Percentiles rank a stretch among this genome's conserved stretches.
Conservation (phyloP, 345 rosid genomes). For the Eucalyptus rudis region DNA sequence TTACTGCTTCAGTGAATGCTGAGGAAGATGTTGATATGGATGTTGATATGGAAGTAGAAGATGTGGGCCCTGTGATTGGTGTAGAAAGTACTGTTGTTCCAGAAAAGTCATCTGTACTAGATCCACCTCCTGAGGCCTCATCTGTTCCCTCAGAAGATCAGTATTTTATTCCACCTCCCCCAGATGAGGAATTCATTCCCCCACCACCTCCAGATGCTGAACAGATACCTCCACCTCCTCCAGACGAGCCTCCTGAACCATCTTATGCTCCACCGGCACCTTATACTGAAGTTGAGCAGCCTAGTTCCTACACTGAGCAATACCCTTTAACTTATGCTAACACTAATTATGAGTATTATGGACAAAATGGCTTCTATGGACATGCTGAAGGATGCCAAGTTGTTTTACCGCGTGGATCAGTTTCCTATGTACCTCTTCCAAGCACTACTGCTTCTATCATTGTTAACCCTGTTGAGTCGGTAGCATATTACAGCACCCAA, state of each 20-base stretch:
- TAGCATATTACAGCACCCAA: constrained; percentile 45
- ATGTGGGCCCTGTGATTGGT: constrained; percentile 17
- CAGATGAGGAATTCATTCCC: constrained; percentile 87
- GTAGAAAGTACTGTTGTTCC: constrained; percentile 5
- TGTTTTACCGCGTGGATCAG: constrained; percentile 32
- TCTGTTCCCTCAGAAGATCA: constrained; percentile 5
- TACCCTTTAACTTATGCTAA: constrained; percentile 42
- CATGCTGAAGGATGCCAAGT: constrained; percentile 59
- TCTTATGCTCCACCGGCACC: constrained; percentile 27
- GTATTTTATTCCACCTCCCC: constrained; percentile 43
- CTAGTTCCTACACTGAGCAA: constrained; percentile 30
- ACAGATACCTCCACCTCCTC: constrained; percentile 80
- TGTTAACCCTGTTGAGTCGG: constrained; percentile 30
- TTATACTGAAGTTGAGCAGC: constrained; percentile 31
- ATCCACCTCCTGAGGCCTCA: constrained; percentile 15
- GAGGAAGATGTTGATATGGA: constrained; percentile 88
- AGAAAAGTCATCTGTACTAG: constrained; percentile 13
- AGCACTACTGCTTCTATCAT: constrained; percentile 32
- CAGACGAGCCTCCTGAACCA: constrained; percentile 59
- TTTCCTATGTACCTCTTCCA: constrained; percentile 47
- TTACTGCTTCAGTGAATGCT: constrained; percentile 6
- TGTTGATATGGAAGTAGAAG: constrained; percentile 97
- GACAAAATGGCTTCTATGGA: constrained; percentile 41
- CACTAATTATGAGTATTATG: constrained; percentile 42
- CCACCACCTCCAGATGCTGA: constrained; percentile 86